Conservation (phyloP, 768 basidiomycete genomes). For the Tylopilus subfusipes region DNA sequence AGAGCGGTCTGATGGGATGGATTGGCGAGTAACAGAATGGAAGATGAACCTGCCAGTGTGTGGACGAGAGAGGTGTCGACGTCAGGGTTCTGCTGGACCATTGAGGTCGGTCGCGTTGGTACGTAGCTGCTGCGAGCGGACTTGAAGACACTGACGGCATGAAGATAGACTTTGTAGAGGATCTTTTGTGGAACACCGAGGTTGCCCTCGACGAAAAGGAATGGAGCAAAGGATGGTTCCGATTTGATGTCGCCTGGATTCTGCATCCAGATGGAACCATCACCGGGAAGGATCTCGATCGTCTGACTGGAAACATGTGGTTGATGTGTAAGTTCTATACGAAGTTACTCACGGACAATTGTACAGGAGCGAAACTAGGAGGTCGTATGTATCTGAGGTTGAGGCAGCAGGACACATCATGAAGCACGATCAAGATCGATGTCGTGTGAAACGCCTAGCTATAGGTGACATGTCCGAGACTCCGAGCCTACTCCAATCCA, state of each 20-base stretch:
- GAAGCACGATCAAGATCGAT: not conserved
- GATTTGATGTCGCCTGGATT: conserved; percentile 10
- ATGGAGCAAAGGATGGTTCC: conserved; percentile 38
- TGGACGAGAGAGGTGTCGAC: conserved; percentile 9
- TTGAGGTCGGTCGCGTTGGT: not conserved
- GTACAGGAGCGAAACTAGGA: conserved; percentile 23
- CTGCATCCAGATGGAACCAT: conserved; percentile 43
- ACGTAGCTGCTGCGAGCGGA: conserved; percentile 17
- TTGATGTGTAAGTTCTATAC: not conserved
- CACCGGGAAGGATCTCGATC: conserved; percentile 63
- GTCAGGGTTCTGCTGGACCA: not conserved
- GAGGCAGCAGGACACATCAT: not conserved
- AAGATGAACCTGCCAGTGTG: conserved; percentile 35
- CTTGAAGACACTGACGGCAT: conserved; percentile 38
- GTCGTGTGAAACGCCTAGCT: not conserved
- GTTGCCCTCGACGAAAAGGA: conserved; percentile 53
- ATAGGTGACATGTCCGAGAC: too few species aligned
- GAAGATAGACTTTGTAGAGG: conserved; percentile 50
- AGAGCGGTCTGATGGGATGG: conserved; percentile 68
- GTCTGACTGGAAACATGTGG: conserved; percentile 30
- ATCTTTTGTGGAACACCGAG: conserved; percentile 63
- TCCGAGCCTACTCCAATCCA: too few species aligned
- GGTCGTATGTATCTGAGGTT: conserved; percentile 12
- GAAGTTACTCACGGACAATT: conserved; percentile 25
- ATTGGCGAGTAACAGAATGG: conserved; percentile 59